Conservation (phyloP, 129 eudicot genomes). For the Pseudognaphalium luteoalbum region DNA sequence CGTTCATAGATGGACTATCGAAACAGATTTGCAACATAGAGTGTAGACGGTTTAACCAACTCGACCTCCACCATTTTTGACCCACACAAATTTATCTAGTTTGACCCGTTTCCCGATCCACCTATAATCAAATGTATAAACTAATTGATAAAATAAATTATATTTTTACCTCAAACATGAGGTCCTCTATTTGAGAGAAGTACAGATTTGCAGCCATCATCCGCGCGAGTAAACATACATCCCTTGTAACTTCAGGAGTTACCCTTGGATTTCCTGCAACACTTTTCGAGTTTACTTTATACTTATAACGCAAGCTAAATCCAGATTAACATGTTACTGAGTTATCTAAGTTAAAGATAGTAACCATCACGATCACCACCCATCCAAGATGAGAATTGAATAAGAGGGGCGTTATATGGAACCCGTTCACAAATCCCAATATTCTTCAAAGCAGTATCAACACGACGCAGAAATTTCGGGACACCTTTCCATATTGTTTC, state of each 20-base stretch:
- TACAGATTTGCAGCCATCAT: constrained; percentile 99
- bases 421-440: constrained; percentile 93
- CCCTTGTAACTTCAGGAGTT: constrained; percentile 95
- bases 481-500: constrained; percentile 99
- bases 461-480: constrained; percentile 89
- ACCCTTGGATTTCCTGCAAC: constrained; percentile 91
- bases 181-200: constrained; percentile 92
- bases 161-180: constrained; percentile 82
- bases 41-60: not conserved
- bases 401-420: constrained; percentile 97
- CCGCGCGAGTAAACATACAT: constrained; percentile 93
- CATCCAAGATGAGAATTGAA: constrained; percentile 99
- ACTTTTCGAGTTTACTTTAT: not conserved
- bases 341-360: not conserved
- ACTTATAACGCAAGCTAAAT: not conserved
- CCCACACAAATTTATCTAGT: not conserved
- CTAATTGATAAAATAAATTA: too few species aligned
- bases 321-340: constrained; percentile 1
- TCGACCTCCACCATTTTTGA: not conserved
- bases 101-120: too few species aligned
- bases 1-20: not conserved
- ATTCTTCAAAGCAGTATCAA: constrained; percentile 97
- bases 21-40: not conserved
- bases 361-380: constrained; percentile 99
- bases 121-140: too few species aligned